Evolutionary conservation across 2,329 filamentous ascomycete genomes (phyloP).

Genomic region (Mariannaea sp.): DNA sequence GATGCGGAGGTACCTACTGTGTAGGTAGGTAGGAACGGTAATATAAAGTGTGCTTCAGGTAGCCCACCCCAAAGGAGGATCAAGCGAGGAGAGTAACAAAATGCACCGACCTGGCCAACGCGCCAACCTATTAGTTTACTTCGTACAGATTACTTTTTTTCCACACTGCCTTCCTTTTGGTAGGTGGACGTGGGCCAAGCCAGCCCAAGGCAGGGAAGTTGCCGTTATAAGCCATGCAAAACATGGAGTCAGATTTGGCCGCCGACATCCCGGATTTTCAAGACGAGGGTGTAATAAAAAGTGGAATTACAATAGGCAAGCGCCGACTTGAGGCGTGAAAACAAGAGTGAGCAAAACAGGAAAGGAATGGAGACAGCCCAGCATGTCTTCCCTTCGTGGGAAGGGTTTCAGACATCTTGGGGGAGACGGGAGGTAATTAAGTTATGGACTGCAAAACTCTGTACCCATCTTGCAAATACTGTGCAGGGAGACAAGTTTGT

Average conservation of each 20-base stretch:
- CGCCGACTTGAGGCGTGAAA: not conserved
- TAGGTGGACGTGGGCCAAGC: too few species aligned
- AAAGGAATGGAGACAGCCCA: not conserved
- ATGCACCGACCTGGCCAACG: conserved; percentile 12
- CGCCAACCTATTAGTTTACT: conserved; percentile 3
- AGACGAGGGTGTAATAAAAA: not conserved
- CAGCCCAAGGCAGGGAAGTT: not conserved
- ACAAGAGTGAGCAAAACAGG: not conserved
- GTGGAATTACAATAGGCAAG: not conserved
- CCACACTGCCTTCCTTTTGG: too few species aligned
- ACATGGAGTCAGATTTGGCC: not conserved
- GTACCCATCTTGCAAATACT: too few species aligned
- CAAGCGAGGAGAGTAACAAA: conserved; percentile 3
- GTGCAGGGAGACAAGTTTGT: too few species aligned
- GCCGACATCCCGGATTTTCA: not conserved
- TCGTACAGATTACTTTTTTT: too few species aligned
- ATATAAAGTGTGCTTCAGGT: too few species aligned
- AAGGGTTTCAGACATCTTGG: conserved; percentile 8
- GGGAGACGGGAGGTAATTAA: not conserved
- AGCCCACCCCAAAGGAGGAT: too few species aligned
- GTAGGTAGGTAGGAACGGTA: too few species aligned
- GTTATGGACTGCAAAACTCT: too few species aligned
- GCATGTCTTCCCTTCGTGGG: not conserved
- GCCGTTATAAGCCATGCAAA: conserved; percentile 1
- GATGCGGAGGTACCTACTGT: too few species aligned